Conservation (phyloP, 2,329 filamentous ascomycete species). For the Dactylellina haptotyla region DNA sequence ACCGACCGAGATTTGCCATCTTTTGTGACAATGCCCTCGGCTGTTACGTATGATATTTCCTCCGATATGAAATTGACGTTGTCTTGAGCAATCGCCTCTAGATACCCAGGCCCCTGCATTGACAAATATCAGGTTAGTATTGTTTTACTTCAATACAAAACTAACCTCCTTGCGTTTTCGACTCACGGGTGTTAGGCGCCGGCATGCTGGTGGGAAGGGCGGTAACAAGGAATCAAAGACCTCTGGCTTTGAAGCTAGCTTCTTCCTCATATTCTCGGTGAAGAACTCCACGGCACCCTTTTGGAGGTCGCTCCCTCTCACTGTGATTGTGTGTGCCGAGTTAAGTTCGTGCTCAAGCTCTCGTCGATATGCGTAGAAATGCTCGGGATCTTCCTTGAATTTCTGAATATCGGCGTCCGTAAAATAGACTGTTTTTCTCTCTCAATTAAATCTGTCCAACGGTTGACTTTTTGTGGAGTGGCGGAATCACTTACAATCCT, state of each 20-base stretch:
- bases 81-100: slow-evolving; percentile 61
- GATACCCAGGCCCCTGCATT: slow-evolving; percentile 58
- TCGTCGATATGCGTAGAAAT: slow-evolving; percentile 54
- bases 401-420: slow-evolving; percentile 55
- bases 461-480: not conserved
- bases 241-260: slow-evolving; percentile 36
- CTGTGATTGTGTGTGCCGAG: slow-evolving; percentile 51
- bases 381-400: slow-evolving; percentile 52
- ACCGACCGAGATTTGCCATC: slow-evolving; percentile 66
- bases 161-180: slow-evolving; percentile 25
- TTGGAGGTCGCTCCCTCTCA: slow-evolving; percentile 54
- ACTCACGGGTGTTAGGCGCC: slow-evolving; percentile 59
- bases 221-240: slow-evolving; percentile 41
- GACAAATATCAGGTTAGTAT: slow-evolving; percentile 44
- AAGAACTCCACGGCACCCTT: slow-evolving; percentile 28
- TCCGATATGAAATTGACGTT: slow-evolving; percentile 66
- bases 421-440: slow-evolving; percentile 13
- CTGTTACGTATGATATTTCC: slow-evolving; percentile 64
- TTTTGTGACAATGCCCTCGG: slow-evolving; percentile 65
- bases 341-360: slow-evolving; percentile 55
- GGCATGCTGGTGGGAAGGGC: slow-evolving; percentile 40
- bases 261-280: slow-evolving; percentile 35
- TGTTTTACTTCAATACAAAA: slow-evolving; percentile 57
- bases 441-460: not conserved
- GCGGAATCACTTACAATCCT: slow-evolving; percentile 58